Conservation (phyloP, 768 basidiomycete genomes). For the Tubosaeta sp. region DNA sequence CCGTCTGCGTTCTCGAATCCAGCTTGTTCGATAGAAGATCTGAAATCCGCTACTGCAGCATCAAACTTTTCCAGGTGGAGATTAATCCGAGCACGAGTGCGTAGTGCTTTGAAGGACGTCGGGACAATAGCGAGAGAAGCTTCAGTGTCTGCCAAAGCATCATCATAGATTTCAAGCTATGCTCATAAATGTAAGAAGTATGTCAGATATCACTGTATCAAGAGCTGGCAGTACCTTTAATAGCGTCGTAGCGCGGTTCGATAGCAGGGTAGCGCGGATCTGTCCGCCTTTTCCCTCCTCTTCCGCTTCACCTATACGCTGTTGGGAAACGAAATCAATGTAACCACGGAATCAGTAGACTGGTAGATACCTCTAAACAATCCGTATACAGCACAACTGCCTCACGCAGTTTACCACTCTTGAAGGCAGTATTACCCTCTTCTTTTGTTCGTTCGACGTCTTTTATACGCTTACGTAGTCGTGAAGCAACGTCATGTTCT, state of each 20-base stretch:
- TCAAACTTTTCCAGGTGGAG: slow-evolving; percentile 75
- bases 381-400: slow-evolving; percentile 69
- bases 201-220: background rate
- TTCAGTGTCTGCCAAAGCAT: slow-evolving; percentile 70
- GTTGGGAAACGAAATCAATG: slow-evolving; percentile 2
- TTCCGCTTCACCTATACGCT: slow-evolving; percentile 63
- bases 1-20: slow-evolving; percentile 56
- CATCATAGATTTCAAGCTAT: slow-evolving; percentile 60
- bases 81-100: slow-evolving; percentile 79
- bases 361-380: slow-evolving; percentile 55
- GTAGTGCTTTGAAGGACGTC: slow-evolving; percentile 77
- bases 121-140: slow-evolving; percentile 60
- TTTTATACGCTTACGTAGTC: slow-evolving; percentile 72
- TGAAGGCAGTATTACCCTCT: slow-evolving; percentile 79
- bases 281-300: slow-evolving; percentile 79
- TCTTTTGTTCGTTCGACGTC: slow-evolving; percentile 82
- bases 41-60: slow-evolving; percentile 68
- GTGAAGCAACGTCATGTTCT: slow-evolving; percentile 64
- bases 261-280: slow-evolving; percentile 74
- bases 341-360: background rate
- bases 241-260: slow-evolving; percentile 80
- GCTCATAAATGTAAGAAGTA: slow-evolving; percentile 6
- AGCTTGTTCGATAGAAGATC: slow-evolving; percentile 71
- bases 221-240: slow-evolving; percentile 50
- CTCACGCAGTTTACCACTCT: slow-evolving; percentile 50